A percentile compares a stretch with the other conserved stretches of the same genome.
phyloP scores from a whole-genome alignment of 1,284 basidiomycete genomes.

The Leccinum griseonigrum region DNA sequence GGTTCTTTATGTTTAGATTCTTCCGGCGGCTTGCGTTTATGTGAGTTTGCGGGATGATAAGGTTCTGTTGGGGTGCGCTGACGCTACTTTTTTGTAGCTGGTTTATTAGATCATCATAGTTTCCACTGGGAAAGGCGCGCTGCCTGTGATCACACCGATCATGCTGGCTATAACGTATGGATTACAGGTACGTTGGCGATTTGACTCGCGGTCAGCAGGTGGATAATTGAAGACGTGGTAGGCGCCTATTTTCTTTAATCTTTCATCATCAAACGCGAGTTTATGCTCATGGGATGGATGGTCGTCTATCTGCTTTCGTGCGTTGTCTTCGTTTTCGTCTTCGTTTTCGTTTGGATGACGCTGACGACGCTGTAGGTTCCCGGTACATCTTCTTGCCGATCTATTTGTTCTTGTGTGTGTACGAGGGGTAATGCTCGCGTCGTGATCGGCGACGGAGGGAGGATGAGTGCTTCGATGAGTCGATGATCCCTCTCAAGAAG shows the following conservation, averaged over 20 bases:
- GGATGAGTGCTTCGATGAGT: slow-evolving; percentile 97
- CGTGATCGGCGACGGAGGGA: slow-evolving; percentile 94
- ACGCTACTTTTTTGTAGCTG: slow-evolving; percentile 44
- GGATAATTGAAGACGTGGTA: slow-evolving; percentile 30
- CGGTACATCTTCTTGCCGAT: slow-evolving; percentile 97
- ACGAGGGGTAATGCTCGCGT: slow-evolving; percentile 83
- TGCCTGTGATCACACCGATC: slow-evolving; percentile 86
- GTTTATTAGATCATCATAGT: slow-evolving; percentile 85
- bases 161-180: slow-evolving; percentile 87
- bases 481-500: slow-evolving; percentile 96
- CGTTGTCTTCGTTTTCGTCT: slow-evolving; percentile 29
- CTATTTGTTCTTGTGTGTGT: slow-evolving; percentile 77
- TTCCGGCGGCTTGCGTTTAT: slow-evolving; percentile 92
- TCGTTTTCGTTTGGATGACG: not conserved
- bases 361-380: slow-evolving; percentile 55
- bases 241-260: slow-evolving; percentile 60
- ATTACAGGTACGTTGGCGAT: slow-evolving; percentile 60
- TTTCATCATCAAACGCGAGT: slow-evolving; percentile 96
- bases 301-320: slow-evolving; percentile 90
- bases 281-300: slow-evolving; percentile 99
- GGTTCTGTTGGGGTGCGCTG: slow-evolving; percentile 6
- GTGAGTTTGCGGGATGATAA: slow-evolving; percentile 48
- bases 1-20: slow-evolving; percentile 95
- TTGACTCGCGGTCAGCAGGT: not conserved
- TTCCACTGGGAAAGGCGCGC: slow-evolving; percentile 62